These are phyloP conservation scores for Syncephalastrum racemosum DNA, from an alignment of 371 early-diverging fungal species.

Conservation along the genomic window DNA sequence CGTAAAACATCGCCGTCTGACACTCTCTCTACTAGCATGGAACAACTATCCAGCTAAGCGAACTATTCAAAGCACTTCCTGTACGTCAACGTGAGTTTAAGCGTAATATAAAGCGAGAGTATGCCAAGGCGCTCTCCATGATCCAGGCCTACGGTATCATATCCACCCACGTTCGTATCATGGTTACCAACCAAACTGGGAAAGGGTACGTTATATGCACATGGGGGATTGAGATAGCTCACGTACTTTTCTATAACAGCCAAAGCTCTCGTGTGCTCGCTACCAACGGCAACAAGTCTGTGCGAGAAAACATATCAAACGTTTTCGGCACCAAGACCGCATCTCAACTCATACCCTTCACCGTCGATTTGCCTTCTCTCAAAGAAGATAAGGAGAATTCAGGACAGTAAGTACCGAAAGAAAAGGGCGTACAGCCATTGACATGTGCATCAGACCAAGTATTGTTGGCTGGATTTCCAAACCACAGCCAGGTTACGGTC, in stretches of 20 bases:
- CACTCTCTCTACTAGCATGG: constrained; percentile 51
- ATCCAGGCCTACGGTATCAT: constrained; percentile 89
- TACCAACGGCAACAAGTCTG: constrained; percentile 58
- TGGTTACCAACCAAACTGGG: constrained; percentile 61
- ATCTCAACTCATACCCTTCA: constrained; percentile 55
- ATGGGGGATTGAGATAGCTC: not conserved
- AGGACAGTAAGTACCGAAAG: constrained; percentile 2
- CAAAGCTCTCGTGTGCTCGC: constrained; percentile 33
- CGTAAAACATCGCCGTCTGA: not conserved
- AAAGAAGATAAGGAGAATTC: constrained; percentile 6
- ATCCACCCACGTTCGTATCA: constrained; percentile 63
- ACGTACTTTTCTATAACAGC: not conserved
- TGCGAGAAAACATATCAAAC: constrained; percentile 72
- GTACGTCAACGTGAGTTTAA: constrained; percentile 89
- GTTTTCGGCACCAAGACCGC: constrained; percentile 72
- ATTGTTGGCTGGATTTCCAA: constrained; percentile 67
- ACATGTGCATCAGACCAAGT: not conserved
- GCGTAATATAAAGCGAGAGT: constrained; percentile 80
- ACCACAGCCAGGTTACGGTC: constrained; percentile 66
- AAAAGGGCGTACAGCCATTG: not conserved
- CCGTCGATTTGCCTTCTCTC: constrained; percentile 29
- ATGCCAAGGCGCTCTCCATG: constrained; percentile 72
- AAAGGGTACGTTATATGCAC: constrained; percentile 53
- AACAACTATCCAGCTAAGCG: constrained; percentile 78
- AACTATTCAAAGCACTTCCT: constrained; percentile 86